Percentiles rank a stretch among this genome's conserved stretches.
These are phyloP conservation scores for Elsinoe fawcettii DNA, from an alignment of 2,329 filamentous ascomycete genomes.

Conservation along the genomic window DNA sequence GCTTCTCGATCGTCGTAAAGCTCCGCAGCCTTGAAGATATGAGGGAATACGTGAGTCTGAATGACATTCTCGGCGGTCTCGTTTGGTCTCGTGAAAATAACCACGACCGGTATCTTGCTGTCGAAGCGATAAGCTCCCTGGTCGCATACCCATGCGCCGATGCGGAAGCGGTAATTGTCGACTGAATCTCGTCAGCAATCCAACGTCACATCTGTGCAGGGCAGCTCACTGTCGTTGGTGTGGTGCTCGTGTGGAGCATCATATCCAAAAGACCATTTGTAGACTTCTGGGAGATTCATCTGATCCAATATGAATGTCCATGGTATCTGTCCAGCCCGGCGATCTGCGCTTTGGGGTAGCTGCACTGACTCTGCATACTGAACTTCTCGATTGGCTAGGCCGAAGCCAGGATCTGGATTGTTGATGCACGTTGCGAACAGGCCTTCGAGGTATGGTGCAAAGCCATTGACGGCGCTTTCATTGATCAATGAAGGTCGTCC, in stretches of 20 bases:
- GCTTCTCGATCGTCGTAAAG: slow-evolving; percentile 28
- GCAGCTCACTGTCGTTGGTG: slow-evolving; percentile 9
- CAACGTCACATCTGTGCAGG: neutral
- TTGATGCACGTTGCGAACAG: slow-evolving; percentile 29
- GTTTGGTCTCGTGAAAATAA: slow-evolving; percentile 30
- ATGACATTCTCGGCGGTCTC: slow-evolving; percentile 29
- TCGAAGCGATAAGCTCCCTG: slow-evolving; percentile 28
- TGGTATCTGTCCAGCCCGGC: slow-evolving; percentile 26
- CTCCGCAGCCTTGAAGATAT: slow-evolving; percentile 14
- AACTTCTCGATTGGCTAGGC: slow-evolving; percentile 29
- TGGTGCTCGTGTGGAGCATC: slow-evolving; percentile 24
- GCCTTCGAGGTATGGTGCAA: slow-evolving; percentile 30
- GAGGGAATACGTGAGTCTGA: slow-evolving; percentile 27
- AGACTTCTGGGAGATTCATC: slow-evolving; percentile 34
- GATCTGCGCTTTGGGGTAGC: slow-evolving; percentile 29
- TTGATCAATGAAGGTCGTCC: neutral
- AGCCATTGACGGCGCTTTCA: slow-evolving; percentile 26
- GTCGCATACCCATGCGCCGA: slow-evolving; percentile 31
- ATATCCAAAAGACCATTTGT: slow-evolving; percentile 31
- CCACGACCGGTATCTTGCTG: slow-evolving; percentile 25
- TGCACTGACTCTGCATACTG: slow-evolving; percentile 30
- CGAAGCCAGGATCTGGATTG: slow-evolving; percentile 27
- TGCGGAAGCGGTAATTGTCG: slow-evolving; percentile 28
- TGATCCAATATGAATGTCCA: slow-evolving; percentile 34
- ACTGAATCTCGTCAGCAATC: slow-evolving; percentile 19